A percentile compares a stretch with the other conserved stretches of the same genome.
These are phyloP conservation scores for Hemileccinum impolitum DNA, from an alignment of 768 basidiomycete genomes.

Conservation along the genomic window DNA sequence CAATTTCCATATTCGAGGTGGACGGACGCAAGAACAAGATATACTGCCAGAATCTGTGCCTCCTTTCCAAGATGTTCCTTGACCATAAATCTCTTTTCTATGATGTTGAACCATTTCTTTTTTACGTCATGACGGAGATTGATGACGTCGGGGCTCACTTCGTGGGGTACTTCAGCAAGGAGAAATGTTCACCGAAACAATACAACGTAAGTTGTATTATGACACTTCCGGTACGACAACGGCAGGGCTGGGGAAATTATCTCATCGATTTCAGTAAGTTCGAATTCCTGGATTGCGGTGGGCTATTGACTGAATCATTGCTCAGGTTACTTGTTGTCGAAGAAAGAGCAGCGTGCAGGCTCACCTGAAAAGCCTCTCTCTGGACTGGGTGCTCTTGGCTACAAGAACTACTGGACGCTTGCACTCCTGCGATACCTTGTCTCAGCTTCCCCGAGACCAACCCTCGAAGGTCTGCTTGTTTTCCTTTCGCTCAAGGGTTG, in stretches of 20 bases:
- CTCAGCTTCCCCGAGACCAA: constrained; percentile 55
- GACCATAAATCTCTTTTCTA: constrained; percentile 99
- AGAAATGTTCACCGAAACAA: constrained; percentile 93
- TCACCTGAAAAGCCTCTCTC: constrained; percentile 97
- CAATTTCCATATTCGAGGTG: constrained; percentile 92
- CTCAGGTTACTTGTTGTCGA: constrained; percentile 90
- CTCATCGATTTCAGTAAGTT: constrained; percentile 93
- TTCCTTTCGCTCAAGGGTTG: constrained; percentile 11
- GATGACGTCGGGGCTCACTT: constrained; percentile 91
- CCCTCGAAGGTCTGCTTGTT: constrained; percentile 64
- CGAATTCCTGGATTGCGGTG: constrained; percentile 6
- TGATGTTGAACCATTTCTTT: constrained; percentile 98
- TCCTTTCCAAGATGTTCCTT: constrained; percentile 98
- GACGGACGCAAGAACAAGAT: constrained; percentile 99
- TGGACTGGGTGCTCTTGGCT: constrained; percentile 88
- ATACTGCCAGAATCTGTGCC: constrained; percentile 97
- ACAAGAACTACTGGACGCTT: constrained; percentile 92
- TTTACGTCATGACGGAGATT: constrained; percentile 94
- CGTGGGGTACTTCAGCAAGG: constrained; percentile 98
- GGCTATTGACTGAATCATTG: not conserved
- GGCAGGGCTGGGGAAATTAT: constrained; percentile 95
- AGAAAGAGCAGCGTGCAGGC: constrained; percentile 86
- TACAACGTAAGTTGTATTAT: constrained; percentile 99
- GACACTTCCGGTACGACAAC: constrained; percentile 92
- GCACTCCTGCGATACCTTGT: constrained; percentile 78